Evolutionary conservation across 192 early-diverging fungal genomes (phyloP).

Genomic region (Funneliformis geosporum): DNA sequence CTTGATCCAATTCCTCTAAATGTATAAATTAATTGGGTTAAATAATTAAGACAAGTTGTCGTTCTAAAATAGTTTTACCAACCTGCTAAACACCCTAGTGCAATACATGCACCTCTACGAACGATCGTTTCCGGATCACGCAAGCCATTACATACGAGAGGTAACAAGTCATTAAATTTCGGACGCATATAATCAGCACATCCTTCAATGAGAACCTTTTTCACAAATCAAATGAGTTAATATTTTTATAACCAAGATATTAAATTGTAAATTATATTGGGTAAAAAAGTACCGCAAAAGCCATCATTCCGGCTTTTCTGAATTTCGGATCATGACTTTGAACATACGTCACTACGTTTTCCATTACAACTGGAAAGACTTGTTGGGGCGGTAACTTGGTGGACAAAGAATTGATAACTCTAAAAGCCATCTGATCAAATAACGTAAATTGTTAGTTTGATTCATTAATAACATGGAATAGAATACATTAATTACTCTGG

Average conservation of each 20-base stretch:
- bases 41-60: neutral
- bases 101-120: constrained; percentile 86
- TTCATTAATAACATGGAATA: neutral
- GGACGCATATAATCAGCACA: constrained; percentile 83
- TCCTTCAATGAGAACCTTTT: constrained; percentile 71
- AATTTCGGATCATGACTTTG: constrained; percentile 70
- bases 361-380: constrained; percentile 79
- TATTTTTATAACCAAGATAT: neutral
- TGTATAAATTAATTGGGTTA: neutral
- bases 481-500: constrained; percentile 41
- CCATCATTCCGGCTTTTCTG: constrained; percentile 88
- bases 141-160: constrained; percentile 74
- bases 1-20: constrained; percentile 75
- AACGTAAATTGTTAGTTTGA: constrained; percentile 5
- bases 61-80: constrained; percentile 2
- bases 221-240: constrained; percentile 8
- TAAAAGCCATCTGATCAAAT: constrained; percentile 49
- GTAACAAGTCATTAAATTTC: constrained; percentile 77
- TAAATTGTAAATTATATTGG: constrained; percentile 8
- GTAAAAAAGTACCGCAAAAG: constrained; percentile 58
- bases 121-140: constrained; percentile 79
- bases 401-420: constrained; percentile 75
- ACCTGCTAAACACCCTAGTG: constrained; percentile 74
- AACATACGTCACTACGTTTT: constrained; percentile 76
- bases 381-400: constrained; percentile 85